Evolutionary conservation across 768 basidiomycete genomes (phyloP).

Genomic region (Collybia sordida): DNA sequence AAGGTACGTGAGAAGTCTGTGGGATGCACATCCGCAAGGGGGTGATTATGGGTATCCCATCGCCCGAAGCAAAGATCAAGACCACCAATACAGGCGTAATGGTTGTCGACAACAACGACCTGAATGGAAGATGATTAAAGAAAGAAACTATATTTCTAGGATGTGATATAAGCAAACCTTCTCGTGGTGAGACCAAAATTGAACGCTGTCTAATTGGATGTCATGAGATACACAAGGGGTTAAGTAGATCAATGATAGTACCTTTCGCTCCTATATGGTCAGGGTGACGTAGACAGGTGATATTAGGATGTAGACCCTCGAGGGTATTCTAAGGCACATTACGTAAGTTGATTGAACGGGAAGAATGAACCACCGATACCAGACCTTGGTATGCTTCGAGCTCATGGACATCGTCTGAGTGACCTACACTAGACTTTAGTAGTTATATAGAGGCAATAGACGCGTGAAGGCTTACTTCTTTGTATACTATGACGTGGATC

Average conservation of each 20-base stretch:
- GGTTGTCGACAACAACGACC: constrained; percentile 86
- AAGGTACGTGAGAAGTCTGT: constrained; percentile 79
- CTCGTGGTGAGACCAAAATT: constrained; percentile 94
- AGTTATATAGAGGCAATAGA: not conserved
- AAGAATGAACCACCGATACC: not conserved
- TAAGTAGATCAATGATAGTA: constrained; percentile 20
- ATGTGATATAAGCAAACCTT: constrained; percentile 42
- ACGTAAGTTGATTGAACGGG: not conserved
- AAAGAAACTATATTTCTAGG: too few species aligned
- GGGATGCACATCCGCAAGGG: constrained; percentile 90
- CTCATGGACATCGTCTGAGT: constrained; percentile 90
- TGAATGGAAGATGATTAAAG: constrained; percentile 6
- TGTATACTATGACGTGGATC: constrained; percentile 91
- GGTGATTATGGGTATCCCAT: constrained; percentile 92
- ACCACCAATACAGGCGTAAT: constrained; percentile 85
- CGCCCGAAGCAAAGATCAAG: constrained; percentile 96
- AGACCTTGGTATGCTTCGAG: constrained; percentile 79
- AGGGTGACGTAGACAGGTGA: constrained; percentile 86
- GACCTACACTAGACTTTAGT: constrained; percentile 43
- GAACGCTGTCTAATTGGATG: constrained; percentile 58
- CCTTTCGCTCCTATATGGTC: constrained; percentile 85
- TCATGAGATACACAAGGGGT: not conserved
- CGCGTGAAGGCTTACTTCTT: constrained; percentile 56
- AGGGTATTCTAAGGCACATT: constrained; percentile 53
- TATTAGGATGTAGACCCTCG: constrained; percentile 84